Evolutionary conservation across 495 filamentous ascomycete genomes (phyloP), one percentile per base, ranked within the genome.

Genomic region (Annulohypoxylon moriforme): DNA sequence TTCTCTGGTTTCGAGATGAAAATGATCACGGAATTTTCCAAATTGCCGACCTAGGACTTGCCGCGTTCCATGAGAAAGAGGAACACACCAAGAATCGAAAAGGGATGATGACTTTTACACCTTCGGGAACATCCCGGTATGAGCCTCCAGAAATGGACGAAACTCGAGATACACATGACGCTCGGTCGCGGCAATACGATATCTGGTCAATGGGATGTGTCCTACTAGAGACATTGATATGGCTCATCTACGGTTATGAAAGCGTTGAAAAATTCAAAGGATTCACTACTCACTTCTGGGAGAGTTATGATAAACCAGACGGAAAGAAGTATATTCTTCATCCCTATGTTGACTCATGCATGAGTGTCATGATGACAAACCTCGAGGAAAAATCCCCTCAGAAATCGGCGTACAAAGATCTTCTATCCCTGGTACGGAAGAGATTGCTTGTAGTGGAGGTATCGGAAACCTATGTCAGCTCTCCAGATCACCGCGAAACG

Each of bases 161-260:
- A 18, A 46, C 4, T 18, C 16, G 18, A 9, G 16, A 24, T 0
- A 20, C 42, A 20, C 13, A 47, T 49, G 29, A 22, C 1, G 9
- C 64, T 25, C 69, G 64, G 25, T 79, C 79, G 2, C 71, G 75
- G 6, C 58, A 58, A 0, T 80, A 75, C 31, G 79, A 81, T 50
- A 76, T 77, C 11, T 81, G 79, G 79, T 76, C 78, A 0, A 75
- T 81, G 58, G 79, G 79, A 20, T 78, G 75, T 65, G 66, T 81
- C 10, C 58, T 67, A 18, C 50, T 81, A 13, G 79, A 81, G 65
- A 67, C 71, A 33, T 40, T 78, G n/a, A 55, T 78, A 16, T 81
- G 79, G 79, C 44, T 81, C 49, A 56, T 80, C 1, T 72, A 75
- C 57, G 75, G 72, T n/a, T 44, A 20, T 11, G 8, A 47, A 24